Evolutionary conservation across 2,329 filamentous ascomycete genomes (phyloP).

Genomic region (Cladosporium austrohemisphaericum): DNA sequence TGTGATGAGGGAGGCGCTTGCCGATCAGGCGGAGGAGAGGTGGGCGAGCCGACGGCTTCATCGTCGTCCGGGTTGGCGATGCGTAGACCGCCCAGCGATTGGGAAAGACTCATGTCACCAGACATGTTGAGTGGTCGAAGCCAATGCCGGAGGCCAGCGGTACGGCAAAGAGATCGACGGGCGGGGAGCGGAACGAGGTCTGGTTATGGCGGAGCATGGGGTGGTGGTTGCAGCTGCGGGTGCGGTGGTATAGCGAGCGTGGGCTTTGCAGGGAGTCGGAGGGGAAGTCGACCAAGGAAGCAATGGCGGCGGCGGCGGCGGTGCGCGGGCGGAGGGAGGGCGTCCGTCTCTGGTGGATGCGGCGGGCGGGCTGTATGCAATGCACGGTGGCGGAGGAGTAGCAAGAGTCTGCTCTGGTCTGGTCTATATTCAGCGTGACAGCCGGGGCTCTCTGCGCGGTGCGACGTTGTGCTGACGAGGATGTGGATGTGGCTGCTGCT

Average conservation of each 20-base stretch:
- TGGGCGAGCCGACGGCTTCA: constrained; percentile 31
- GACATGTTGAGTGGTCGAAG: constrained; percentile 15
- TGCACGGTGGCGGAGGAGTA: too few species aligned
- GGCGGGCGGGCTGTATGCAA: background rate
- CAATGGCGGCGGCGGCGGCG: background rate
- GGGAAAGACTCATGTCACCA: constrained; percentile 85
- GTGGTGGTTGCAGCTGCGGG: constrained; percentile 20
- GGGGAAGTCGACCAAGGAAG: constrained; percentile 11
- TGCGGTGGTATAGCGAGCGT: constrained; percentile 14
- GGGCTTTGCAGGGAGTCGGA: constrained; percentile 11
- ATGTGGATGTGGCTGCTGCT: too few species aligned
- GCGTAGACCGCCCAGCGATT: constrained; percentile 86
- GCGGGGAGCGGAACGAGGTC: constrained; percentile 6
- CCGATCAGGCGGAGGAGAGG: constrained; percentile 16
- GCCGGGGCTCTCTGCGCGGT: too few species aligned
- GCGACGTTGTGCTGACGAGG: too few species aligned
- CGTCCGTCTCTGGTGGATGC: background rate
- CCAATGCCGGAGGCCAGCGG: constrained; percentile 12
- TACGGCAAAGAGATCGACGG: constrained; percentile 1
- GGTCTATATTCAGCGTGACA: too few species aligned
- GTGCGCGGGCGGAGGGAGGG: background rate
- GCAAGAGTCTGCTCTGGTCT: too few species aligned
- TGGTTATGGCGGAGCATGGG: constrained; percentile 10
- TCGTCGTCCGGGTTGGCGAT: constrained; percentile 94
- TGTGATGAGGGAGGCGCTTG: constrained; percentile 31